phyloP scores from a whole-genome alignment of 2,329 filamentous ascomycete species.

The Xylaria sp. region DNA sequence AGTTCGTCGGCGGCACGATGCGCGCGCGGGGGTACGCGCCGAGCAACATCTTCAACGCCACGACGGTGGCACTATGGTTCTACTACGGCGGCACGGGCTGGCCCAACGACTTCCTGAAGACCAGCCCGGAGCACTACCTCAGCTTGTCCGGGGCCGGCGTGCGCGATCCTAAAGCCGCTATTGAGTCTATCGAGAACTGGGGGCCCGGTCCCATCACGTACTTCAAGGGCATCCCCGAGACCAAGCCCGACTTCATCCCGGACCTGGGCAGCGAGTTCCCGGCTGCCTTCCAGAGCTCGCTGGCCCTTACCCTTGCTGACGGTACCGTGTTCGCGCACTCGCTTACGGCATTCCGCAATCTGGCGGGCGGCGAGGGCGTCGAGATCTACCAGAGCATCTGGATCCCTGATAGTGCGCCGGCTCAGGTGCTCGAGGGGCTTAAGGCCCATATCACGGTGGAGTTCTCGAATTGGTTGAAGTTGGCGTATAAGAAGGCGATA shows the following conservation, averaged over 20 bases:
- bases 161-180: conserved; percentile 9
- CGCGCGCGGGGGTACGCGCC: conserved; percentile 31
- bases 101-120: conserved; percentile 28
- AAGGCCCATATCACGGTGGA: conserved; percentile 36
- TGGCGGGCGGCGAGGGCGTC: conserved; percentile 22
- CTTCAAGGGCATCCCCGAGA: conserved; percentile 25
- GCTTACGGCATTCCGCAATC: conserved; percentile 27
- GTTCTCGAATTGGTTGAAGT: conserved; percentile 36
- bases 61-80: conserved; percentile 28
- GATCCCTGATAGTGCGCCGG: conserved; percentile 29
- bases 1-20: conserved; percentile 29
- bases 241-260: conserved; percentile 28
- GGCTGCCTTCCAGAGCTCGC: neutral
- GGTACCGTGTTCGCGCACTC: conserved; percentile 34
- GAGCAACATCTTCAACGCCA: conserved; percentile 28
- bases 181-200: conserved; percentile 37
- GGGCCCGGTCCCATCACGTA: conserved; percentile 29
- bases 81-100: conserved; percentile 24
- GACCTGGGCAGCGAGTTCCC: conserved; percentile 23
- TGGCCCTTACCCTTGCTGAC: conserved; percentile 23
- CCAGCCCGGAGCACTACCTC: conserved; percentile 36
- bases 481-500: conserved; percentile 30
- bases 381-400: conserved; percentile 34
- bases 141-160: conserved; percentile 24
- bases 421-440: conserved; percentile 22